Base-by-base conservation (phyloP, 2,329 filamentous ascomycete species). In the Pyrenophora seminiperda region DNA sequence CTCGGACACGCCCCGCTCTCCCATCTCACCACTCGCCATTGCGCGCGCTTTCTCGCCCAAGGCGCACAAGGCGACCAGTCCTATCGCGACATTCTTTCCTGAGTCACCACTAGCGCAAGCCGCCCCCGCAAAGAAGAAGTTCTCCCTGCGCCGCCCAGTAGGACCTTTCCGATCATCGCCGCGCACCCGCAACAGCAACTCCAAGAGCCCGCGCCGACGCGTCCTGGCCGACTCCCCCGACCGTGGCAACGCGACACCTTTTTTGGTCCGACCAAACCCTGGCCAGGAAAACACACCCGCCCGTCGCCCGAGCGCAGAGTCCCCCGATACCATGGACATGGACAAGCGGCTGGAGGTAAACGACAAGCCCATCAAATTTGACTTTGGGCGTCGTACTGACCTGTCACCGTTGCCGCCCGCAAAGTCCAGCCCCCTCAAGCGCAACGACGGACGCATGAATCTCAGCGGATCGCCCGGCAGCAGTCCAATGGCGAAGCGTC, bases 361-460 rank as follows among this genome's bases (percentile, higher is more conserved):
- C 59, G 73, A 77, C 59, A 73, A 74, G 31, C 75, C 76, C 11
- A 77, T 77, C 62, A 77, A 77, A 62, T 76, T 77, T 63, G 76
- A 77, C 57, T 77, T 79, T 62, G 63, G 65, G 52, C 64, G 69
- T 19, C 61, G 63, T 20, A 54, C 61, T 17, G 63, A 66, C 44
- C 33, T 64, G 24, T 66, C 63, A 11, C 62, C 62, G 17, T 78
- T 82, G n/a, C 58, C 62, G 2, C 78, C 83, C 14, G 78, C 83
- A 15, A 84, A 85, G 53, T 86, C 88, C 5, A 96, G 93, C 69
- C 92, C 93, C 4, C 77, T 97, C 62, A 97, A 97, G 80, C 86
- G 94, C 63, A 93, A 88, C 67, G 93, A 97, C 76, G 88, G 89
- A 34, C 87, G 88, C 42, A 93, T 96, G 89, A 91, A 90, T 65